phyloP scores from a whole-genome alignment of 208 protist genomes.

The Tritrichomonas musculus region DNA sequence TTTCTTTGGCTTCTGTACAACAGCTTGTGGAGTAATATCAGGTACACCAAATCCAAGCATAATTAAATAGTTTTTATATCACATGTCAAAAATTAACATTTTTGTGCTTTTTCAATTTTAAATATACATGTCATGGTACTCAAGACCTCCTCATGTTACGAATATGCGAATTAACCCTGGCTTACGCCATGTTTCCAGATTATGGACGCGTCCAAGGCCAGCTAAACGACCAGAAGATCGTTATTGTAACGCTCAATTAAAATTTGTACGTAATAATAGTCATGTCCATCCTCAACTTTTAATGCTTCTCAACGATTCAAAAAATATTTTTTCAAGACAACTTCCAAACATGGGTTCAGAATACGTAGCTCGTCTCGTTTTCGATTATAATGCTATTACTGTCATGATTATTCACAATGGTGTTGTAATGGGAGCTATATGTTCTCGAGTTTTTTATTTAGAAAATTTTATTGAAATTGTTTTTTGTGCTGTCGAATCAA shows the following conservation, averaged over 20 bases:
- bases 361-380: constrained; percentile 68
- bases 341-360: constrained; percentile 72
- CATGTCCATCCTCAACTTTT: constrained; percentile 15
- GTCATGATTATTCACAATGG: constrained; percentile 11
- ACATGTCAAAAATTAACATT: too few relatives aligned
- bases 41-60: too few relatives aligned
- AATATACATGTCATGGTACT: background rate
- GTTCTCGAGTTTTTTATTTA: constrained; percentile 60
- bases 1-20: background rate
- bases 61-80: too few relatives aligned
- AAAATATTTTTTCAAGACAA: constrained; percentile 70
- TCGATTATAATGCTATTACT: constrained; percentile 49
- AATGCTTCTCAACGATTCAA: constrained; percentile 57
- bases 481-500: constrained; percentile 67
- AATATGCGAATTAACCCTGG: background rate
- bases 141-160: background rate
- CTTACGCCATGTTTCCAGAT: background rate
- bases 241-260: background rate
- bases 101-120: too few relatives aligned
- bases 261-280: background rate
- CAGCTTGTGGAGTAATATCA: too few relatives aligned
- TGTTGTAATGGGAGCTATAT: constrained; percentile 67
- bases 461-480: constrained; percentile 70
- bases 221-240: background rate
- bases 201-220: background rate